Conservation (phyloP, 192 early-diverging fungal genomes). For the Backusella sp. region DNA sequence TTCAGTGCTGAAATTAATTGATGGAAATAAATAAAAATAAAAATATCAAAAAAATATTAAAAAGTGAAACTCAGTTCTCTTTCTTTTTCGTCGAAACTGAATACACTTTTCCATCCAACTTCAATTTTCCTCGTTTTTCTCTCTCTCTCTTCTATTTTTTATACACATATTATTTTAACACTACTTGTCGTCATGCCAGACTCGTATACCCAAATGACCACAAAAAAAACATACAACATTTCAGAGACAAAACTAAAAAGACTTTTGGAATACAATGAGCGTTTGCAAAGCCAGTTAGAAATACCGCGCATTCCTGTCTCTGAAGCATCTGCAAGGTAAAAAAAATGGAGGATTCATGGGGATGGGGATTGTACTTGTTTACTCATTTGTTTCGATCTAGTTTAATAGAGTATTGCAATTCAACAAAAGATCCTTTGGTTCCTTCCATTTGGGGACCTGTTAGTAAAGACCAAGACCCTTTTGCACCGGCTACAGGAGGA, state of each 20-base stretch:
- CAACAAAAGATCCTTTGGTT: slow-evolving; percentile 37
- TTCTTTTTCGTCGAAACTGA: neutral
- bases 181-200: neutral
- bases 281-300: slow-evolving; percentile 64
- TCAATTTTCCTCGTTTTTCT: neutral
- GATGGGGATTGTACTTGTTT: neutral
- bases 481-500: slow-evolving; percentile 27
- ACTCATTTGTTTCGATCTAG: slow-evolving; percentile 3
- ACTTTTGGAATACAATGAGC: slow-evolving; percentile 63
- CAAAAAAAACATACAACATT: slow-evolving; percentile 25
- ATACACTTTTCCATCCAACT: neutral
- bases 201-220: slow-evolving; percentile 7
- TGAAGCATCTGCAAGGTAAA: slow-evolving; percentile 44
- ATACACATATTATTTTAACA: neutral
- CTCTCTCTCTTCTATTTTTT: neutral
- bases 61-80: neutral
- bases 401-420: slow-evolving; percentile 38
- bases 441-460: slow-evolving; percentile 44
- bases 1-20: neutral
- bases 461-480: slow-evolving; percentile 43
- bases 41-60: neutral
- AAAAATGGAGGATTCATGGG: neutral
- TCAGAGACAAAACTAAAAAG: slow-evolving; percentile 61
- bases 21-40: neutral
- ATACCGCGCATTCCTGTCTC: slow-evolving; percentile 65